Evolutionary conservation across 1,139 yeast species (phyloP).

Genomic region (Scheffersomyces segobiensis): DNA sequence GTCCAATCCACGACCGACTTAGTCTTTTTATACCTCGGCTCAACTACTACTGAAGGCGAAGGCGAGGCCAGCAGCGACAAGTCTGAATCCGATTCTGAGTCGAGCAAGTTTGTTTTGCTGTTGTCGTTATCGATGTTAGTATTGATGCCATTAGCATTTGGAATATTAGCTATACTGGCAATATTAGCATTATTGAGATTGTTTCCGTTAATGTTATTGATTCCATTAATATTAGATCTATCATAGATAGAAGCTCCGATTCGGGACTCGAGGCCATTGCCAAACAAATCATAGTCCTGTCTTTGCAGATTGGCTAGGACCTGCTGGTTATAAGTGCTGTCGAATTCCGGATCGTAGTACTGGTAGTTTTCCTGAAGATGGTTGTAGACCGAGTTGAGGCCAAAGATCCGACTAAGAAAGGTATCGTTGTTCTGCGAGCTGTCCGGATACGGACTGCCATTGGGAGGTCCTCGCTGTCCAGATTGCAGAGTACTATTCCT

Average conservation of each 20-base stretch:
- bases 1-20: background rate
- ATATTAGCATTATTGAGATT: background rate
- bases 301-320: conserved; percentile 2
- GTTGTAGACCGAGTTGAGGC: conserved; percentile 50
- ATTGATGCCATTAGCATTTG: background rate
- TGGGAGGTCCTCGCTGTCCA: background rate
- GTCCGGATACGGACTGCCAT: conserved; percentile 3
- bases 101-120: conserved; percentile 20
- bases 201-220: background rate
- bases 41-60: background rate
- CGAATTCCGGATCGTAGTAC: conserved; percentile 40
- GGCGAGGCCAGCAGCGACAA: conserved; percentile 23
- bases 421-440: conserved; percentile 38
- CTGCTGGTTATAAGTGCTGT: conserved; percentile 10
- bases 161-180: background rate
- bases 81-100: conserved; percentile 40
- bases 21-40: background rate
- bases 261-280: background rate
- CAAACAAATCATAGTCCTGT: conserved; percentile 5
- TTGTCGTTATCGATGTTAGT: background rate
- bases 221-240: background rate
- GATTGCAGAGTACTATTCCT: background rate
- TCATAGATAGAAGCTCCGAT: background rate
- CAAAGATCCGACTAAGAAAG: conserved; percentile 57
- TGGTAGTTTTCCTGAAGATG: conserved; percentile 42